Percentiles rank a stretch among this genome's conserved stretches.
phyloP scores from a whole-genome alignment of 164 flowering plant genomes.

The Sedum album region DNA sequence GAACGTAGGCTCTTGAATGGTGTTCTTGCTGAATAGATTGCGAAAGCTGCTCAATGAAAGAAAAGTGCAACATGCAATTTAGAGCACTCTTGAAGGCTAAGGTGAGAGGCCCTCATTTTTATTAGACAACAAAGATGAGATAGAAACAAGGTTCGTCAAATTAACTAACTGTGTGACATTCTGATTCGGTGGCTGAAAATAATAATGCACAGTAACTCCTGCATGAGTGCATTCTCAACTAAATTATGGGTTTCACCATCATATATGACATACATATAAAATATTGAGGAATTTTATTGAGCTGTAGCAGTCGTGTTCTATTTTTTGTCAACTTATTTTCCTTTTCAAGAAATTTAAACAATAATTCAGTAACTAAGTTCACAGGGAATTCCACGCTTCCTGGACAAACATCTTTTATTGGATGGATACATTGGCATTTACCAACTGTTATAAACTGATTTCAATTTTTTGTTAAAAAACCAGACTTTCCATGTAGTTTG shows the following conservation, averaged over 20 bases:
- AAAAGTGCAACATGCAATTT: neutral
- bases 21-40: slow-evolving; percentile 54
- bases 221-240: neutral
- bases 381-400: neutral
- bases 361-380: neutral
- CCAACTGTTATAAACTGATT: neutral
- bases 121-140: neutral
- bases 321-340: neutral
- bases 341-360: neutral
- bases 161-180: neutral
- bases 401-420: neutral
- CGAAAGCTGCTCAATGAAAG: slow-evolving; percentile 28
- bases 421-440: neutral
- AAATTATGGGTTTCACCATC: neutral
- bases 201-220: neutral
- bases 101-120: neutral
- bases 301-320: neutral
- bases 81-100: neutral
- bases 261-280: neutral
- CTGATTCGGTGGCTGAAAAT: neutral
- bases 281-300: neutral
- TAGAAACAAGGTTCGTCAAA: neutral
- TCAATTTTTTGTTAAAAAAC: neutral
- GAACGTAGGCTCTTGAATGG: slow-evolving; percentile 96
- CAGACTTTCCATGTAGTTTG: neutral